A percentile compares a stretch with the other conserved stretches of the same genome.
Evolutionary conservation across 305 asterid genomes (phyloP).

Genomic region (Fraxinus paxiana): DNA sequence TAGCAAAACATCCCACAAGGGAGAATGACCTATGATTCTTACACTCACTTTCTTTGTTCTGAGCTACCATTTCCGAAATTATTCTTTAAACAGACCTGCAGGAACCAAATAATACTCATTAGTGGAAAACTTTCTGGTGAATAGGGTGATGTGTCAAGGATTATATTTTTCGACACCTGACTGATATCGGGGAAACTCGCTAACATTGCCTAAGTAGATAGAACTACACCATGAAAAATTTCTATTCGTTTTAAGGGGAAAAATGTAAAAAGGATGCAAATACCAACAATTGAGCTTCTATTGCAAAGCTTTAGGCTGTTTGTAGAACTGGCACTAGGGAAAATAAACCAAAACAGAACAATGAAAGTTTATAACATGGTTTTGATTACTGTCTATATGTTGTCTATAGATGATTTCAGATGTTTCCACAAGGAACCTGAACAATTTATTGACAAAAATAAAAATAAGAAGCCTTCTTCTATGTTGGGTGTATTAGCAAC

Average conservation of each 20-base stretch:
- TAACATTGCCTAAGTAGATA: not conserved
- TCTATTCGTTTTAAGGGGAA: not conserved
- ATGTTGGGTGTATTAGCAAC: not conserved
- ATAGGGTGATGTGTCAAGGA: not conserved
- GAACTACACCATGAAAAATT: not conserved
- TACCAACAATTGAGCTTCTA: not conserved
- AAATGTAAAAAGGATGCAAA: not conserved
- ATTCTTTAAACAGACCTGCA: not conserved
- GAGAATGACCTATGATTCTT: not conserved
- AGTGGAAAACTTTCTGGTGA: not conserved
- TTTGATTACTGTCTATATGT: not conserved
- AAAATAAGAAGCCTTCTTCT: not conserved
- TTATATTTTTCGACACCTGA: not conserved
- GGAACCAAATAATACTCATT: not conserved
- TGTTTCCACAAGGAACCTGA: not conserved
- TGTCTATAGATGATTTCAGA: not conserved
- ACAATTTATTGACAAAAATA: not conserved
- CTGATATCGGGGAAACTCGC: not conserved
- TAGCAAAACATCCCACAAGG: not conserved
- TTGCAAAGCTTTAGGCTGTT: not conserved
- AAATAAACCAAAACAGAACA: not conserved
- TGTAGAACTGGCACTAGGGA: not conserved
- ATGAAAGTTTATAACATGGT: not conserved
- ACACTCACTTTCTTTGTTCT: not conserved
- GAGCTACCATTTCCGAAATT: not conserved